Conservation (phyloP, 2,329 filamentous ascomycete genomes). For the Fonsecaea pedrosoi region DNA sequence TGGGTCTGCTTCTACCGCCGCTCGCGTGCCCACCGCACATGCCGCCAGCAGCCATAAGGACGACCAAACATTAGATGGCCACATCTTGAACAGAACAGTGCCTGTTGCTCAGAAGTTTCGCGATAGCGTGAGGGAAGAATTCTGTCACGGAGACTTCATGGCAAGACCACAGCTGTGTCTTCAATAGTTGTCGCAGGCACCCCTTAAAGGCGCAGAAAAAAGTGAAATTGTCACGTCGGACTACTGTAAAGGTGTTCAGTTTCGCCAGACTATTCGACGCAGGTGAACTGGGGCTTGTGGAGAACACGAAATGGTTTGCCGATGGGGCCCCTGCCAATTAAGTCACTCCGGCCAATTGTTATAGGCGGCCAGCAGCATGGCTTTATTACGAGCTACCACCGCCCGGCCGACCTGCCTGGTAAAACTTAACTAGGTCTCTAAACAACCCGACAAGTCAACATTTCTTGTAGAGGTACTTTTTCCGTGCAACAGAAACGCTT, state of each 20-base stretch:
- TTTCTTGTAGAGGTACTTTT: neutral
- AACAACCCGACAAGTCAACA: neutral
- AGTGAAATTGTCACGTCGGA: neutral
- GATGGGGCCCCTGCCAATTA: neutral
- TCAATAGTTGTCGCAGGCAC: neutral
- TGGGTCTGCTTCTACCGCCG: constrained; percentile 58
- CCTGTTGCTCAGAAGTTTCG: constrained; percentile 7
- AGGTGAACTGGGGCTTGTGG: constrained; percentile 13
- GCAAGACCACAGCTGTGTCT: constrained; percentile 12
- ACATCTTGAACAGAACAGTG: constrained; percentile 24
- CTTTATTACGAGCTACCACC: neutral
- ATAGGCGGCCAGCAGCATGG: neutral
- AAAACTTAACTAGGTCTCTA: neutral
- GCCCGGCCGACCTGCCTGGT: neutral
- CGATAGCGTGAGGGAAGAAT: constrained; percentile 1
- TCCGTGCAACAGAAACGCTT: neutral
- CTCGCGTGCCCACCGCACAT: constrained; percentile 42
- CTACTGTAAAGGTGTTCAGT: constrained; percentile 22
- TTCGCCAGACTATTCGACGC: constrained; percentile 7
- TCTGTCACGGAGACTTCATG: constrained; percentile 23
- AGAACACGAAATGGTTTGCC: constrained; percentile 8
- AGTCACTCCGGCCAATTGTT: constrained; percentile 4
- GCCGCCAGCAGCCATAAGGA: constrained; percentile 45
- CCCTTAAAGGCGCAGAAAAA: constrained; percentile 12
- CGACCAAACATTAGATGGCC: constrained; percentile 29